Percentiles rank a stretch among this genome's conserved stretches.
phyloP scores from a whole-genome alignment of 345 rosid genomes.

The Eucalyptus globulus region DNA sequence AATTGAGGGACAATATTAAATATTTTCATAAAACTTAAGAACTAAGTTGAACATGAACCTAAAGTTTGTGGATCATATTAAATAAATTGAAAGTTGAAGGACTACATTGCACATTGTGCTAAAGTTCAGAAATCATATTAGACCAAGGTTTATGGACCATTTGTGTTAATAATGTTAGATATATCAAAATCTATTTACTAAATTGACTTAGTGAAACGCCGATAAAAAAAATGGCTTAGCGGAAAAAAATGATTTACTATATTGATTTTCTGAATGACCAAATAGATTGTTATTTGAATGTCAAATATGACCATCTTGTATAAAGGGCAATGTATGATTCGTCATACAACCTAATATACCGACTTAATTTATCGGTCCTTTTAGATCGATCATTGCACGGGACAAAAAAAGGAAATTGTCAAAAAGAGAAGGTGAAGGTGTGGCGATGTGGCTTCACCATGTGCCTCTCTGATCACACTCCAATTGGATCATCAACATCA shows the following conservation, averaged over 20 bases:
- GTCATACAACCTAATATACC: background rate
- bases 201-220: background rate
- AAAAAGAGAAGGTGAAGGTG: background rate
- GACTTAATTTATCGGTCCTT: background rate
- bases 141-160: too few relatives aligned
- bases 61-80: too few relatives aligned
- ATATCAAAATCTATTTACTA: background rate
- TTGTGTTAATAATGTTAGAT: background rate
- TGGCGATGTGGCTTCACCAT: constrained; percentile 31
- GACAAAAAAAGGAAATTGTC: background rate
- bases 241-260: background rate
- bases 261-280: background rate
- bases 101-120: too few relatives aligned
- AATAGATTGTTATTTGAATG: background rate
- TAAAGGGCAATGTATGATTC: background rate
- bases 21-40: too few relatives aligned
- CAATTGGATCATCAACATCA: constrained; percentile 28
- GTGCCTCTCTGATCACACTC: constrained; percentile 45
- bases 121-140: too few relatives aligned
- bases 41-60: too few relatives aligned
- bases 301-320: background rate
- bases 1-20: too few relatives aligned
- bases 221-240: background rate
- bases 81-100: too few relatives aligned
- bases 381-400: background rate